Evolutionary conservation across 1,284 basidiomycete species (phyloP).

Genomic region (Pseudozyma hubeiensis): DNA sequence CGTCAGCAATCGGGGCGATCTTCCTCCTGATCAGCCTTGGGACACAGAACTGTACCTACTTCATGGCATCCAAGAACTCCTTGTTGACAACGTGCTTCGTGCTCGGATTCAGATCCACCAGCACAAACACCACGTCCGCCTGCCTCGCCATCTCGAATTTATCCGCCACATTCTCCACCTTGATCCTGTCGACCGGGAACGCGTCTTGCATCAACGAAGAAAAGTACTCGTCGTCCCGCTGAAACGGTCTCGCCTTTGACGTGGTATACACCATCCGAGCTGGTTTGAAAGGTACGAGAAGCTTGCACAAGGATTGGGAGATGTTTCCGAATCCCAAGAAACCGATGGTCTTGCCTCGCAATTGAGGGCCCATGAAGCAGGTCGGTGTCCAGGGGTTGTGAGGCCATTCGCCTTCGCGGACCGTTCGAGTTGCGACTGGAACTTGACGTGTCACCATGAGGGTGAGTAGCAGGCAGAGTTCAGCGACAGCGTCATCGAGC

Average conservation of each 20-base stretch:
- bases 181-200: slow-evolving; percentile 27
- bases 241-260: slow-evolving; percentile 48
- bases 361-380: slow-evolving; percentile 80
- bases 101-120: slow-evolving; percentile 80
- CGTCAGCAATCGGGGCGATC: slow-evolving; percentile 7
- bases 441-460: slow-evolving; percentile 88
- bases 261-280: slow-evolving; percentile 51
- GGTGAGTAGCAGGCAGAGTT: slow-evolving; percentile 85
- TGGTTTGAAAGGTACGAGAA: slow-evolving; percentile 52
- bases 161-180: slow-evolving; percentile 52
- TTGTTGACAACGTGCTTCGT: slow-evolving; percentile 82
- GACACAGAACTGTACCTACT: slow-evolving; percentile 72
- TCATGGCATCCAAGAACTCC: slow-evolving; percentile 83
- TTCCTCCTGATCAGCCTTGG: too few species aligned
- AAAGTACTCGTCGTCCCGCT: slow-evolving; percentile 41
- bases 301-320: slow-evolving; percentile 42
- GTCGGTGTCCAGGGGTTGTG: slow-evolving; percentile 78
- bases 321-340: slow-evolving; percentile 93
- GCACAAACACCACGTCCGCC: slow-evolving; percentile 71
- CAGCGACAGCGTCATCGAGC: slow-evolving; percentile 89
- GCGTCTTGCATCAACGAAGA: slow-evolving; percentile 28
- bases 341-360: slow-evolving; percentile 76
- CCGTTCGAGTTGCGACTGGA: slow-evolving; percentile 75
- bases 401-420: slow-evolving; percentile 78
- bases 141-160: slow-evolving; percentile 32